These are phyloP conservation scores for Umbelopsis sp. DNA, from an alignment of 192 early-diverging fungal genomes.

Conservation along the genomic window DNA sequence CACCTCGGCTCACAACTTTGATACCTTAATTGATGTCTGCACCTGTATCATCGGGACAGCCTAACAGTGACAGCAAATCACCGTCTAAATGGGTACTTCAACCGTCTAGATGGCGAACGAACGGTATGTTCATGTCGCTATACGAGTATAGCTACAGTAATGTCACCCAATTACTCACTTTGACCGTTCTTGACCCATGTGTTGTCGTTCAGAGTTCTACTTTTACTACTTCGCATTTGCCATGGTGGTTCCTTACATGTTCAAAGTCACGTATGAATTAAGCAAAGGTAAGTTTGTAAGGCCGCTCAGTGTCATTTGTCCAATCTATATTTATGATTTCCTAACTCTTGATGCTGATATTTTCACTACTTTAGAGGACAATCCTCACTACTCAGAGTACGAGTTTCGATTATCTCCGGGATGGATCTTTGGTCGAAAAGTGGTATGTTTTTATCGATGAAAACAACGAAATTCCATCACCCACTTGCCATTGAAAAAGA, in stretches of 20 bases:
- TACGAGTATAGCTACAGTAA: no score
- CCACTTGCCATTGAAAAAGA: neutral
- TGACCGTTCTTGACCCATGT: neutral
- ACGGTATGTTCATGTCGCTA: neutral
- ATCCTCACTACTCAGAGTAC: slow-evolving; percentile 51
- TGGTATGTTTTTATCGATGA: slow-evolving; percentile 42
- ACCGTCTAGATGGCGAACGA: slow-evolving; percentile 11
- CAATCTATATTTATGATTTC: slow-evolving; percentile 30
- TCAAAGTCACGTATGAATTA: slow-evolving; percentile 56
- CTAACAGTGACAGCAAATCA: neutral
- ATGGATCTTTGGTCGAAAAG: slow-evolving; percentile 71
- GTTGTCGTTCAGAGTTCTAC: slow-evolving; percentile 65
- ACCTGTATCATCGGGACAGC: slow-evolving; percentile 2
- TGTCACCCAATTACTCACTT: no score
- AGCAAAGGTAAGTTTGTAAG: slow-evolving; percentile 54
- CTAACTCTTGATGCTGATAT: neutral
- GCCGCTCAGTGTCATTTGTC: neutral
- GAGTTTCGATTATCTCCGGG: slow-evolving; percentile 53
- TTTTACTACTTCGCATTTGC: slow-evolving; percentile 68
- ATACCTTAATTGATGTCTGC: slow-evolving; percentile 3
- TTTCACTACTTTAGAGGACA: slow-evolving; percentile 33
- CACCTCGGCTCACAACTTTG: neutral
- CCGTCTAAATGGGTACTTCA: slow-evolving; percentile 7
- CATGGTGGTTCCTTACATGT: slow-evolving; percentile 65
- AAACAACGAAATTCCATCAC: neutral